Evolutionary conservation across 1,284 basidiomycete species (phyloP).

Genomic region (Ustilago crameri): DNA sequence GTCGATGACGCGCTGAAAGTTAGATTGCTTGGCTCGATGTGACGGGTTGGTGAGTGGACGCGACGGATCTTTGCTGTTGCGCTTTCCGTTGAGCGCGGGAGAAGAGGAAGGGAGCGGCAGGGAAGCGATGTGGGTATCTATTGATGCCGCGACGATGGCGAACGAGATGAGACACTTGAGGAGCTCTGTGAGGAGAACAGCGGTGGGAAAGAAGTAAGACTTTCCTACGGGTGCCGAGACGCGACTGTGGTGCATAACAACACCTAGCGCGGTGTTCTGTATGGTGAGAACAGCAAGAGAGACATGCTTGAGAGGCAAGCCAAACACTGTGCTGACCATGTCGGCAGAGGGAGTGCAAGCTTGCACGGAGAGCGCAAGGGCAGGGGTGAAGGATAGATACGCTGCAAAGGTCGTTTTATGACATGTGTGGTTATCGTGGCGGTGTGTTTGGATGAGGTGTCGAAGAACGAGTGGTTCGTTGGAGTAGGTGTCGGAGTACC

Average conservation of each 20-base stretch:
- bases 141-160: slow-evolving; percentile 72
- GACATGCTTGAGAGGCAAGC: slow-evolving; percentile 48
- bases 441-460: slow-evolving; percentile 1
- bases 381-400: background rate
- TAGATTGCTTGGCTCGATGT: slow-evolving; percentile 10
- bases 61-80: slow-evolving; percentile 14
- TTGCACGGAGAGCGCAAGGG: slow-evolving; percentile 10
- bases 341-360: slow-evolving; percentile 1
- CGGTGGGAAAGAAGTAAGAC: slow-evolving; percentile 87
- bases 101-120: slow-evolving; percentile 29
- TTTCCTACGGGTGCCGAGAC: slow-evolving; percentile 77
- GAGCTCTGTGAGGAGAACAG: slow-evolving; percentile 91
- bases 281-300: slow-evolving; percentile 90
- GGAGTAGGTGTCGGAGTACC: slow-evolving; percentile 1
- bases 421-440: no score
- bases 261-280: slow-evolving; percentile 75
- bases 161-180: slow-evolving; percentile 89
- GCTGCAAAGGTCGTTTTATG: slow-evolving; percentile 6
- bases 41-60: slow-evolving; percentile 4
- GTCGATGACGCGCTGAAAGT: slow-evolving; percentile 53
- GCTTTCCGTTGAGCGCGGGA: slow-evolving; percentile 15
- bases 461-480: no score
- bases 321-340: slow-evolving; percentile 30
- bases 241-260: slow-evolving; percentile 74
- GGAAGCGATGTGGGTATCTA: slow-evolving; percentile 17